Base-by-base conservation (phyloP, 148 eudicot genomes). In the Rheum nobile region DNA sequence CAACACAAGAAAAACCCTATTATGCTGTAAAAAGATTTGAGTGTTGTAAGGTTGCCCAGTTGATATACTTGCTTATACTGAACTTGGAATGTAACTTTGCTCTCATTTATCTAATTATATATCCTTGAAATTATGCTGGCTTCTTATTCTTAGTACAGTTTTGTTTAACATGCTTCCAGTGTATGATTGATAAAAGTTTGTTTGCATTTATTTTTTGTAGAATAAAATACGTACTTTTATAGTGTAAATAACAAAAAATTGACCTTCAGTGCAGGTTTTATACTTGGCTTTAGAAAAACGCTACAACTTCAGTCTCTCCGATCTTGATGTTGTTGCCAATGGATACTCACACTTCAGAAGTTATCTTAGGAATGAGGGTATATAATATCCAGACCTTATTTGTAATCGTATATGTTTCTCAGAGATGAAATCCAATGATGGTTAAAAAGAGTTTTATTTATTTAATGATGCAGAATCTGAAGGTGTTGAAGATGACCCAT, bases 231-330 rank as follows among this genome's bases (percentile, higher is more conserved):
- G 6, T 68, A 8, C 34, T 37, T 70, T 31, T 35, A 38, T 29
- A 9, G 13, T 4, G 2, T 13, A 59, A 13, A 59, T 65, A 65
- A 17, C 14, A 61, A 61, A 29, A 65, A 65, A 1, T 1, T 65
- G 70, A 32, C 59, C 39, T 44, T 65, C 43, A 71, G 65, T 74
- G 79, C 84, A 92, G 97, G 84, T 92, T 68, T 43, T 87, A 70
- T 92, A 88, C 79, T 77, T 92, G 83, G 97, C 97, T 8, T 65
- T 90, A 76, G 97, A 92, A 86, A 92, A 90, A 77, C 96, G 97
- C 42, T 92, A 87, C 82, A 92, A 92, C 83, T 92, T 92, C 82
- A 82, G 77, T 74, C 79, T 92, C 55, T 73, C 84, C 65, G 96
- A 92, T 79, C 91, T 92, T 48, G 87, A 88, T 71, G 80, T 92